Percentiles rank a stretch among this genome's conserved stretches.
Evolutionary conservation across 2,329 filamentous ascomycete species (phyloP).

Genomic region (Calonectria pteridis): DNA sequence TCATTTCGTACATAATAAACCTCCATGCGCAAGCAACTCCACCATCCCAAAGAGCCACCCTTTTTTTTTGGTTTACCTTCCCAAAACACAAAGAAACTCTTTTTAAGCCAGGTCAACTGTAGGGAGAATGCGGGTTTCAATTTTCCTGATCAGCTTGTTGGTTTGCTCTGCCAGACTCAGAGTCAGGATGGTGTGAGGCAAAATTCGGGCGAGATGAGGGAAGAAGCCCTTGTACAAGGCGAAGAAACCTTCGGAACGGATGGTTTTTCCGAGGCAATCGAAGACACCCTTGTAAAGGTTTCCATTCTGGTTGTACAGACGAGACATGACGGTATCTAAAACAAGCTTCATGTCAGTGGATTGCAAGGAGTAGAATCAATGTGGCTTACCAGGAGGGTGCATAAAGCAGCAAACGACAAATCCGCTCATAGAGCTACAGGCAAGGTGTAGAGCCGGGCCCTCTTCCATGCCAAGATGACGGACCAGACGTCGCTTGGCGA

Average conservation of each 20-base stretch:
- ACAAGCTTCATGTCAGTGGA: constrained; percentile 14
- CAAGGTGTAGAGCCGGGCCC: constrained; percentile 87
- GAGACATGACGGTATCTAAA: constrained; percentile 94
- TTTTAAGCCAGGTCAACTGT: constrained; percentile 46
- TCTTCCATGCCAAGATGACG: constrained; percentile 91
- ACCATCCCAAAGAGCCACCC: not conserved
- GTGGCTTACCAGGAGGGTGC: constrained; percentile 86
- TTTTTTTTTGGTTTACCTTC: constrained; percentile 2
- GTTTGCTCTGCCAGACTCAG: constrained; percentile 96
- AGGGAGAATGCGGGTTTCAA: constrained; percentile 74
- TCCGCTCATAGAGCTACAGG: constrained; percentile 89
- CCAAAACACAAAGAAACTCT: not conserved
- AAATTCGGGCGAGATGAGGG: constrained; percentile 91
- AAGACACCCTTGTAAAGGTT: constrained; percentile 95
- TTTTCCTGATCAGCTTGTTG: constrained; percentile 86
- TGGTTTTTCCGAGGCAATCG: constrained; percentile 91
- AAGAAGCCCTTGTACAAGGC: constrained; percentile 99
- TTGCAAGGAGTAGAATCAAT: not conserved
- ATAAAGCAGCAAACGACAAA: constrained; percentile 98
- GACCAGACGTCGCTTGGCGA: constrained; percentile 88
- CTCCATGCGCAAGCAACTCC: constrained; percentile 22
- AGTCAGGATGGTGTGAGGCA: constrained; percentile 96
- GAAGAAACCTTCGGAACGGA: constrained; percentile 89
- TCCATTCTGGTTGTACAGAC: constrained; percentile 98
- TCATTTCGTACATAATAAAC: constrained; percentile 31